phyloP scores from a whole-genome alignment of 2,329 filamentous ascomycete genomes.

The Arthrocladium fulminans region DNA sequence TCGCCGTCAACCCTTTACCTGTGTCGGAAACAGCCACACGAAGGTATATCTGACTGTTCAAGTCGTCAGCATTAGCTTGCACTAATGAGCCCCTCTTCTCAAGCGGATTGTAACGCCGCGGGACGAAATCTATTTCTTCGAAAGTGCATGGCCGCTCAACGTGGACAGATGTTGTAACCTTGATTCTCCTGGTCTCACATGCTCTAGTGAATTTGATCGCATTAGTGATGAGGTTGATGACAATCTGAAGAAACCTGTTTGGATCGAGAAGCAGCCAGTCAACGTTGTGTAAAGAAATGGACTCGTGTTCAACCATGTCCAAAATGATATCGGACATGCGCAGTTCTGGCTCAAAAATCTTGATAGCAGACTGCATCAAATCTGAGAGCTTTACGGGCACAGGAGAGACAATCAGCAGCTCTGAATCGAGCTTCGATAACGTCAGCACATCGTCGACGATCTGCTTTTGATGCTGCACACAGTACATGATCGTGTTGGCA shows the following conservation, averaged over 20 bases:
- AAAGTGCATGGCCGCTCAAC: conserved; percentile 29
- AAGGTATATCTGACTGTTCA: conserved; percentile 1
- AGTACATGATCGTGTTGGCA: conserved; percentile 67
- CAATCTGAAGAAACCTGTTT: conserved; percentile 50
- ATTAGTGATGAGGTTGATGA: conserved; percentile 54
- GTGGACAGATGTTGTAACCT: conserved; percentile 43
- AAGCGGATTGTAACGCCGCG: conserved; percentile 44
- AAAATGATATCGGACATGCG: conserved; percentile 6
- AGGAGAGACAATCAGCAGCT: conserved; percentile 37
- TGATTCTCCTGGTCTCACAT: conserved; percentile 40
- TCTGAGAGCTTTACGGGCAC: conserved; percentile 57
- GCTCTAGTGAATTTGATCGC: conserved; percentile 51
- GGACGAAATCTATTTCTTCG: conserved; percentile 7
- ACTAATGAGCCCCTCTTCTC: conserved; percentile 28
- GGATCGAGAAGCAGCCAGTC: conserved; percentile 56
- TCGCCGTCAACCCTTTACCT: conserved; percentile 60
- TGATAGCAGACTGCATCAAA: conserved; percentile 57
- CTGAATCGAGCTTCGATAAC: conserved; percentile 58
- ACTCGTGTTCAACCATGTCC: conserved; percentile 24
- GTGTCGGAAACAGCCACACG: conserved; percentile 45
- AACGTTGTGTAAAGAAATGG: conserved; percentile 56
- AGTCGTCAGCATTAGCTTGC: background rate
- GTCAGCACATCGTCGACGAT: conserved; percentile 66
- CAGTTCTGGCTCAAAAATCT: conserved; percentile 69
- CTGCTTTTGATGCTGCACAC: conserved; percentile 67